These are phyloP conservation scores for Cercospora zeae-maydis DNA, from an alignment of 2,329 filamentous ascomycete species.

Conservation along the genomic window DNA sequence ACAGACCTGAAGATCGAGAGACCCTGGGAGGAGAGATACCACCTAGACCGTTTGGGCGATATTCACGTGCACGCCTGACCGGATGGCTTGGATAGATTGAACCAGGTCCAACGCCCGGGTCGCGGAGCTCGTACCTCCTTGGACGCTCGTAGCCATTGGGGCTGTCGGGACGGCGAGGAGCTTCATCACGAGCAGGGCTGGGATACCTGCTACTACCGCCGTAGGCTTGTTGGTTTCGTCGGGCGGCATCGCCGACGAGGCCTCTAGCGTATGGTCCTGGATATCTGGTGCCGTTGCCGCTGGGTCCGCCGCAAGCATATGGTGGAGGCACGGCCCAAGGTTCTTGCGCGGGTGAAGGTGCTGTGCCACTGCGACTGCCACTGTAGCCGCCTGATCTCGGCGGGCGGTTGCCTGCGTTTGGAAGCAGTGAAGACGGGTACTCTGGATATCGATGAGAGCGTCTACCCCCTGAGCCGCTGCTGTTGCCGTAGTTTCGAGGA, in stretches of 20 bases:
- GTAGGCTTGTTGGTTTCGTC: background rate
- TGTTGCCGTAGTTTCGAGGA: background rate
- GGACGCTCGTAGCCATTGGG: background rate
- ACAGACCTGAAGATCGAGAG: background rate
- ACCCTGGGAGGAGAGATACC: background rate
- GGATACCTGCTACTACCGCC: background rate
- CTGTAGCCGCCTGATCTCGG: background rate
- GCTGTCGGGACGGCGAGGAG: background rate
- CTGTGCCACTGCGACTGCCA: background rate
- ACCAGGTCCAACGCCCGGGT: background rate
- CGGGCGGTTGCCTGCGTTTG: background rate
- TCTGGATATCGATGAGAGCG: background rate
- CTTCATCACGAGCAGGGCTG: background rate
- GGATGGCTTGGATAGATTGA: background rate
- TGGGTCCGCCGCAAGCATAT: background rate
- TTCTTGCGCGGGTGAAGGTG: background rate
- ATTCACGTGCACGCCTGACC: background rate
- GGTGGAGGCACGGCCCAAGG: background rate
- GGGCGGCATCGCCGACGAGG: background rate
- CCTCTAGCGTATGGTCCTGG: background rate
- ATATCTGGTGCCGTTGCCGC: too few relatives aligned
- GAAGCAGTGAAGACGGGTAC: background rate
- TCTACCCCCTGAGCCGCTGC: background rate
- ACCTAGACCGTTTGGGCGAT: background rate
- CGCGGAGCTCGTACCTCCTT: background rate